Conservation (phyloP, 371 early-diverging fungal species). For the Saksenaea vasiformis region DNA sequence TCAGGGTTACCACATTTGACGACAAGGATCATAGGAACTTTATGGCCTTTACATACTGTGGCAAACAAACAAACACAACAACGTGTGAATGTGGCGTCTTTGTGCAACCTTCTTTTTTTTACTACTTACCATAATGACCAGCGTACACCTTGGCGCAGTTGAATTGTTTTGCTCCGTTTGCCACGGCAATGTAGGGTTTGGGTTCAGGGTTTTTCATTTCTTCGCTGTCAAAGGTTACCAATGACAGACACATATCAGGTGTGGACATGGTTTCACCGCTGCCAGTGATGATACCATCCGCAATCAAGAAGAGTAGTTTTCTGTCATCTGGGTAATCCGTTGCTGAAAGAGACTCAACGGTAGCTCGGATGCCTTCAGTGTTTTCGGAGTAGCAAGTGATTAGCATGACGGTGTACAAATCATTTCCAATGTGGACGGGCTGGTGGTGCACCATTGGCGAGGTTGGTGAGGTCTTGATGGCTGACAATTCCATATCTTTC, state of each 20-base stretch:
- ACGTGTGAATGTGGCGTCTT: slow-evolving; percentile 36
- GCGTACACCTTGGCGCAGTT: slow-evolving; percentile 92
- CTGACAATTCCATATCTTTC: slow-evolving; percentile 30
- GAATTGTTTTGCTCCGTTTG: slow-evolving; percentile 79
- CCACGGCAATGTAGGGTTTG: slow-evolving; percentile 82
- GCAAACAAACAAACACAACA: slow-evolving; percentile 29
- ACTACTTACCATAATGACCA: slow-evolving; percentile 72
- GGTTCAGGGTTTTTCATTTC: slow-evolving; percentile 64
- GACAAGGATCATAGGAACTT: slow-evolving; percentile 74
- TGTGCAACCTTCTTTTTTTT: slow-evolving; percentile 18
- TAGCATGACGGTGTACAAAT: slow-evolving; percentile 60
- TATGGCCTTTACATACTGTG: slow-evolving; percentile 47
- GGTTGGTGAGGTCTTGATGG: slow-evolving; percentile 19
- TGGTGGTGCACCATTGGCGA: slow-evolving; percentile 5
- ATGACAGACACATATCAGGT: slow-evolving; percentile 71
- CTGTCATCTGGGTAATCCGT: slow-evolving; percentile 88
- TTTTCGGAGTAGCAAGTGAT: slow-evolving; percentile 95
- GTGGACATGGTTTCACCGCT: slow-evolving; percentile 77
- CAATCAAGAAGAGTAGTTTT: slow-evolving; percentile 89
- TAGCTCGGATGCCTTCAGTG: slow-evolving; percentile 80
- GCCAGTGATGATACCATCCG: slow-evolving; percentile 88
- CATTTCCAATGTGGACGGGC: slow-evolving; percentile 39
- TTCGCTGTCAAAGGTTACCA: slow-evolving; percentile 58
- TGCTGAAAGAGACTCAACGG: slow-evolving; percentile 88
- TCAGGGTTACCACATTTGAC: slow-evolving; percentile 81